Base-by-base conservation (phyloP, 108 stramenopile species). In the Pelagomonas calceolata region DNA sequence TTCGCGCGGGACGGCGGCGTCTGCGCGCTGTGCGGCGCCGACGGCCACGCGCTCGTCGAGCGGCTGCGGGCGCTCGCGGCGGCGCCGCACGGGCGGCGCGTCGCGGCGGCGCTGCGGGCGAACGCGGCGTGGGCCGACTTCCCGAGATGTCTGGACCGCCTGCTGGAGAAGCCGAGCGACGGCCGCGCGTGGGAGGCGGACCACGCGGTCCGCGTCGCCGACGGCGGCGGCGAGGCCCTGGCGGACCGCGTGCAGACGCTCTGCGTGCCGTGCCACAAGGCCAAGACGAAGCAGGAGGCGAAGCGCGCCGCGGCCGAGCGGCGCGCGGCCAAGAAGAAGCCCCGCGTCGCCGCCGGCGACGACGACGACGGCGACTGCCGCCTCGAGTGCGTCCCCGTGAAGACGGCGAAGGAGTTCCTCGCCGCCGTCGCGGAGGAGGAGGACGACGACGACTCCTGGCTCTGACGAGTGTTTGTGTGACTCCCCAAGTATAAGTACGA, bases 31-130 rank as follows among this genome's bases (percentile, higher is more conserved):
- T 60, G 51, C 51, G 51, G 51, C 51, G 51, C 51, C 7, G 51
- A 60, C 51, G 51, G 51, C 51, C 51, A 60, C 51, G 51, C 7
- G 21, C 51, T 60, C 51, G 51, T 60, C 51, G 51, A 60, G 51
- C 7, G 3, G 21, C 51, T 60, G 21, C 14, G 26, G 7, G 51
- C 51, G 21, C 14, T 60, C 21, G 10, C 3, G 21, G 21, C 3
- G 21, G 51, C 26, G 51, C 14, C 51, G 21, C 29, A 60, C 51
- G 51, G 51, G 21, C 51, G 51, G 21, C 51, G 51, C 51, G 18
- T 26, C 26, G 51, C 51, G 21, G 0, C 10, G 7, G 51, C 51
- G 21, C 26, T 60, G 3, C 3, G 7, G 26, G 0, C 7, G 21
- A 60, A 60, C 26, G 7, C 51, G 21, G 29, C 18, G 21, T 60